phyloP scores from a whole-genome alignment of 768 basidiomycete species.

The Agaricus blazei region DNA sequence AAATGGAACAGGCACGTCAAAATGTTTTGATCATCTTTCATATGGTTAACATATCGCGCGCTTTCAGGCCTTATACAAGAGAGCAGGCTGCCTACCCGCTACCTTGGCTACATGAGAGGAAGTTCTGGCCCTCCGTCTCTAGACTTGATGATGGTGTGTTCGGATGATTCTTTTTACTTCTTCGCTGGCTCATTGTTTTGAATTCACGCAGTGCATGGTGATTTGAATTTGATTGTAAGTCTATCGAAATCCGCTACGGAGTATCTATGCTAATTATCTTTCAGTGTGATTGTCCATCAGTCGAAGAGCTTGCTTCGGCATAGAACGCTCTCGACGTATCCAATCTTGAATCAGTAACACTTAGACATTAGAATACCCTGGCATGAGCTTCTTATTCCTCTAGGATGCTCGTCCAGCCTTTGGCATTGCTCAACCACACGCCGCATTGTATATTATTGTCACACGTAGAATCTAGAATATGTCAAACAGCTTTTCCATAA shows the following conservation, averaged over 20 bases:
- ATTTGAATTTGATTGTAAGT: conserved; percentile 84
- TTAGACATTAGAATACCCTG: conserved; percentile 11
- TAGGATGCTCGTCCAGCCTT: conserved; percentile 40
- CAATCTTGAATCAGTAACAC: neutral
- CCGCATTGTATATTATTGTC: conserved; percentile 15
- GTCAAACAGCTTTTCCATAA: conserved; percentile 17
- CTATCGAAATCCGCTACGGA: neutral
- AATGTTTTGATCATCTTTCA: neutral
- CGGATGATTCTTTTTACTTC: neutral
- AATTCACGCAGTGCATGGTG: conserved; percentile 69
- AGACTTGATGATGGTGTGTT: conserved; percentile 87
- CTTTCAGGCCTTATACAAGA: conserved; percentile 77
- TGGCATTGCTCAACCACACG: conserved; percentile 69
- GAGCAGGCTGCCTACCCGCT: conserved; percentile 89
- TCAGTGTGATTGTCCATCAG: conserved; percentile 83
- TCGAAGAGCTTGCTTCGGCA: conserved; percentile 60
- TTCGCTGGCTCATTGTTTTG: conserved; percentile 1
- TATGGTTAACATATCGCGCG: conserved; percentile 7
- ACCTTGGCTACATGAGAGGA: conserved; percentile 76
- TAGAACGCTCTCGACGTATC: conserved; percentile 1
- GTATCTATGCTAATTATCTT: neutral
- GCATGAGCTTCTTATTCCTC: conserved; percentile 43
- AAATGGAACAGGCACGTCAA: conserved; percentile 78
- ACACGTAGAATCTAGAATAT: neutral
- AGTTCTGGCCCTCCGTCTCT: conserved; percentile 95